Conservation (phyloP, 306 rosid species). For the Pachyrhizus erosus region DNA sequence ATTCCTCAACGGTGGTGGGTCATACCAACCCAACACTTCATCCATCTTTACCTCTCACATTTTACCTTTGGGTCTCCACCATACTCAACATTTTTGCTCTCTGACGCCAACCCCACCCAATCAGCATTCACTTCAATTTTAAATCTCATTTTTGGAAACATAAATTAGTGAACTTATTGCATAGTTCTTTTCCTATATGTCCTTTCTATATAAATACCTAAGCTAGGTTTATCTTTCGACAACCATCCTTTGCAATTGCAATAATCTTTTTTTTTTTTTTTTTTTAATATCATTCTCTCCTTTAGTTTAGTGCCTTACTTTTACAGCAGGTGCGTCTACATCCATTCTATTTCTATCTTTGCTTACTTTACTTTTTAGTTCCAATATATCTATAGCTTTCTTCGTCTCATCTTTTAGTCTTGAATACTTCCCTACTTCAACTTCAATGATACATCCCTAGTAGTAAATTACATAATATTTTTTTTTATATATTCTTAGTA, state of each 20-base stretch:
- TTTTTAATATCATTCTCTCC: neutral
- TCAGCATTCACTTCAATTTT: neutral
- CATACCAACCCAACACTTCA: neutral
- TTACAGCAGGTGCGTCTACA: neutral
- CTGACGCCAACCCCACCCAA: conserved; percentile 72
- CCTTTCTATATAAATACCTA: conserved; percentile 4
- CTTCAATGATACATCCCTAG: neutral
- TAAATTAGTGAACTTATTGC: neutral
- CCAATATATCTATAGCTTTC: neutral
- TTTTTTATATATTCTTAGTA: too few species aligned
- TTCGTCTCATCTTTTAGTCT: neutral
- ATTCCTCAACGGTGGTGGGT: neutral
- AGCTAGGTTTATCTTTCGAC: neutral
- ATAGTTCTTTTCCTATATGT: neutral
- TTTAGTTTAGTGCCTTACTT: neutral
- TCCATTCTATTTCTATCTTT: neutral
- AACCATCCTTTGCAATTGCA: neutral
- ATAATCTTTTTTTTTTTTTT: neutral
- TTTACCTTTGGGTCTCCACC: neutral
- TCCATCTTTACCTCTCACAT: neutral
- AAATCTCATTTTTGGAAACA: neutral
- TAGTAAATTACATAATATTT: too few species aligned
- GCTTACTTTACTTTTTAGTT: neutral
- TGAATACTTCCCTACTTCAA: neutral
- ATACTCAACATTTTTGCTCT: conserved; percentile 47